Percentiles rank a stretch among this genome's conserved stretches.
phyloP scores from a whole-genome alignment of 1,284 basidiomycete genomes.

The Pyrrhoderma lamaoense region DNA sequence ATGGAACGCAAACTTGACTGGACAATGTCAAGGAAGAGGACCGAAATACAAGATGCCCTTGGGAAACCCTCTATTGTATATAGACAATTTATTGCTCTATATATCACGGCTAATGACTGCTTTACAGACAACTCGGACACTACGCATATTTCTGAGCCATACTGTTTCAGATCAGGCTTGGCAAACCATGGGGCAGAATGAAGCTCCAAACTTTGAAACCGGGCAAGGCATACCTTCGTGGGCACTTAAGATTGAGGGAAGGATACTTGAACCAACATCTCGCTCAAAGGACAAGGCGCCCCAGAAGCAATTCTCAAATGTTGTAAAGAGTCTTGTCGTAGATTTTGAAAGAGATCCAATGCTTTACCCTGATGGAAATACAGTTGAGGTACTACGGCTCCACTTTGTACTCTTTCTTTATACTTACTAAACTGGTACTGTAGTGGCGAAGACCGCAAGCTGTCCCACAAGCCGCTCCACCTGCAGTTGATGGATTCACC shows the following conservation, averaged over 20 bases:
- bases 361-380: conserved; percentile 76
- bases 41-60: conserved; percentile 83
- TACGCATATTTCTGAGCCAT: conserved; percentile 87
- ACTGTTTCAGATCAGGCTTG: conserved; percentile 81
- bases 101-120: not conserved
- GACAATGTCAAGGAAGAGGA: conserved; percentile 87
- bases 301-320: conserved; percentile 77
- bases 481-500: conserved; percentile 82
- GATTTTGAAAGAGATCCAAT: conserved; percentile 83
- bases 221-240: conserved; percentile 86
- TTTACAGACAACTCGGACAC: conserved; percentile 69
- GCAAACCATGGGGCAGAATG: conserved; percentile 45
- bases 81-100: not conserved
- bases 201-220: conserved; percentile 41
- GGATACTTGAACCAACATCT: conserved; percentile 54
- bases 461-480: conserved; percentile 35
- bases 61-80: conserved; percentile 49
- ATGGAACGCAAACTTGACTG: conserved; percentile 93
- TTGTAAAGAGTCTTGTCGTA: conserved; percentile 79
- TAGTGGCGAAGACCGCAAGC: conserved; percentile 62
- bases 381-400: conserved; percentile 54
- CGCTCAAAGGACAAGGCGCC: conserved; percentile 60
- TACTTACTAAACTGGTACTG: conserved; percentile 16
- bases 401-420: not conserved
- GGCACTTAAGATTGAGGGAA: conserved; percentile 84